These are phyloP conservation scores for Streptanthus diversifolius DNA, from an alignment of 345 rosid genomes.

Conservation along the genomic window DNA sequence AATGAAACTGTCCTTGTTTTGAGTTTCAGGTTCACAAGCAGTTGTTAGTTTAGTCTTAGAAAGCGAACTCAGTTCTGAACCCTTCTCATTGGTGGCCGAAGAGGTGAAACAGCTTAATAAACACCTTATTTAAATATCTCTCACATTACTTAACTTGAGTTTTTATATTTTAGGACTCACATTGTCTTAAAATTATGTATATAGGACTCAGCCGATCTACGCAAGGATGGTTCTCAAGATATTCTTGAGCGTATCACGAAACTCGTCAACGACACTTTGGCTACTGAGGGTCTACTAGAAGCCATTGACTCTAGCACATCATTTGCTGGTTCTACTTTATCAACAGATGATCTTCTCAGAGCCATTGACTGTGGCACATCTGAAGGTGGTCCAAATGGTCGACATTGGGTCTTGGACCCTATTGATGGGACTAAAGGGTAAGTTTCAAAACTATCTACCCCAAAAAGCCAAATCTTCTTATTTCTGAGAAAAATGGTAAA, in stretches of 20 bases:
- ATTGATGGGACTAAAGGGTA: slow-evolving; percentile 99
- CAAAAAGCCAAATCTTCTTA: not conserved
- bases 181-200: slow-evolving; percentile 7
- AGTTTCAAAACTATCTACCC: slow-evolving; percentile 6
- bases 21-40: slow-evolving; percentile 82
- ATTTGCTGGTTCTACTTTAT: slow-evolving; percentile 41
- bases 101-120: slow-evolving; percentile 51
- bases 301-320: slow-evolving; percentile 70
- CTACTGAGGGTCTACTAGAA: slow-evolving; percentile 53
- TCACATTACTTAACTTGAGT: not conserved
- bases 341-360: slow-evolving; percentile 60
- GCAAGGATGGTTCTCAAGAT: slow-evolving; percentile 58
- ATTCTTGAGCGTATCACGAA: slow-evolving; percentile 66
- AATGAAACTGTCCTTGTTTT: not conserved
- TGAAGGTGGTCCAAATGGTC: slow-evolving; percentile 85
- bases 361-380: slow-evolving; percentile 82
- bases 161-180: slow-evolving; percentile 9
- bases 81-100: slow-evolving; percentile 87
- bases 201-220: slow-evolving; percentile 82
- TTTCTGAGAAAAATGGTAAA: not conserved
- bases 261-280: slow-evolving; percentile 76
- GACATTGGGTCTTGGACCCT: slow-evolving; percentile 98
- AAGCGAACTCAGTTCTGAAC: slow-evolving; percentile 62
- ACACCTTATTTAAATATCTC: not conserved
- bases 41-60: slow-evolving; percentile 72